These are phyloP conservation scores for Nemania abortiva DNA, from an alignment of 2,329 filamentous ascomycete genomes.

Conservation along the genomic window DNA sequence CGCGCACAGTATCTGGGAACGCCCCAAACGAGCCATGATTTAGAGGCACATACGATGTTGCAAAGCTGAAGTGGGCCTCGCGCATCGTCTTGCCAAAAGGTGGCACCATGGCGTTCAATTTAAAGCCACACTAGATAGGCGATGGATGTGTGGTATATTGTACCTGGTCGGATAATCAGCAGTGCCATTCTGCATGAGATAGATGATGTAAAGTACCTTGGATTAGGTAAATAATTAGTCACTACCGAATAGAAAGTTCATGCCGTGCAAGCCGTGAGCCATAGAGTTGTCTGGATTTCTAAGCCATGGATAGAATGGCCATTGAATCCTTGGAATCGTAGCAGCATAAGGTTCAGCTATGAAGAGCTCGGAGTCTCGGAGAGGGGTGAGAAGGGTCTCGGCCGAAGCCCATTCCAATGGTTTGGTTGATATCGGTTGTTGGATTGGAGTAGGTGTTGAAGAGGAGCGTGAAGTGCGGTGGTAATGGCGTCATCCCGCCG, in stretches of 20 bases:
- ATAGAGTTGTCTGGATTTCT: constrained; percentile 6
- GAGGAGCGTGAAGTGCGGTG: constrained; percentile 1
- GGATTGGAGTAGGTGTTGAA: constrained; percentile 8
- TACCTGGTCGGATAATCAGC: constrained; percentile 16
- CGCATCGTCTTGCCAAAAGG: constrained; percentile 50
- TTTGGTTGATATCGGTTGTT: background rate
- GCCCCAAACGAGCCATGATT: constrained; percentile 74
- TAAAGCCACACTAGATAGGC: background rate
- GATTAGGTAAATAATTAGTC: background rate
- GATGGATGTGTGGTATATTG: constrained; percentile 7
- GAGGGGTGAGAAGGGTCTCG: constrained; percentile 7
- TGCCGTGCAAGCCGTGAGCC: constrained; percentile 12
- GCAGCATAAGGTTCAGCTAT: background rate
- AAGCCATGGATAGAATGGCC: background rate
- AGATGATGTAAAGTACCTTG: background rate
- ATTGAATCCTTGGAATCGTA: background rate
- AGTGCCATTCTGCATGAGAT: constrained; percentile 1
- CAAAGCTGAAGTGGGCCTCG: constrained; percentile 51
- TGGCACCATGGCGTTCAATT: constrained; percentile 26
- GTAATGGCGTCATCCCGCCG: constrained; percentile 28
- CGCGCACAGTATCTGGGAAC: constrained; percentile 68
- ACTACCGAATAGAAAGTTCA: background rate
- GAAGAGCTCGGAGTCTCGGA: background rate
- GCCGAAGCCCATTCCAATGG: background rate
- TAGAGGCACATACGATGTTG: constrained; percentile 50